Conservation (phyloP, 1,284 basidiomycete species). For the Sporisorium exsertum region DNA sequence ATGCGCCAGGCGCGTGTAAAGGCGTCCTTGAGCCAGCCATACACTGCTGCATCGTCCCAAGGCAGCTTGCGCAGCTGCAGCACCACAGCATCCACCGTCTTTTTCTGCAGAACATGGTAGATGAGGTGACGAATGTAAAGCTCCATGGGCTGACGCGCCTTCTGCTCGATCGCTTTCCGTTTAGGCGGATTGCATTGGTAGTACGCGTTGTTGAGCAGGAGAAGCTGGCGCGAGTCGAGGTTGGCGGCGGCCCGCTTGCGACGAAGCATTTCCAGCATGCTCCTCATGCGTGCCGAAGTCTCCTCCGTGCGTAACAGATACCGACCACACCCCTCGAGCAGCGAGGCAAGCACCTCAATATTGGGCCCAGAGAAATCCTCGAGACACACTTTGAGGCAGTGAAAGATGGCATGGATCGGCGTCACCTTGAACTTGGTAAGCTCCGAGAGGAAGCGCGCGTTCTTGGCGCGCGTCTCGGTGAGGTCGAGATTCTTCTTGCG, state of each 20-base stretch:
- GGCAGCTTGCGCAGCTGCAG: conserved; percentile 91
- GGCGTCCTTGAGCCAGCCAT: conserved; percentile 75
- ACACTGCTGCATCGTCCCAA: conserved; percentile 82
- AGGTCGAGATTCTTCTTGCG: conserved; percentile 91
- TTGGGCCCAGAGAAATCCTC: conserved; percentile 94
- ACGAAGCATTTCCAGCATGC: conserved; percentile 88
- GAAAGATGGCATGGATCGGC: conserved; percentile 89
- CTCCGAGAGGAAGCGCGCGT: conserved; percentile 87
- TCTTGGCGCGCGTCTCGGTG: conserved; percentile 86
- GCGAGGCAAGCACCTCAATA: conserved; percentile 89
- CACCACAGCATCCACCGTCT: conserved; percentile 90
- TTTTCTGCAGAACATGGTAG: conserved; percentile 88
- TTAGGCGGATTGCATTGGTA: conserved; percentile 99
- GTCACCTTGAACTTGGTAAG: conserved; percentile 96
- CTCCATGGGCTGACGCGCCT: conserved; percentile 87
- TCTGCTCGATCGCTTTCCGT: conserved; percentile 83
- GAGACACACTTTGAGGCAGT: conserved; percentile 95
- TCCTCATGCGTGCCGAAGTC: conserved; percentile 79
- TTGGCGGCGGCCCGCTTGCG: conserved; percentile 92
- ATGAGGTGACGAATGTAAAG: conserved; percentile 92
- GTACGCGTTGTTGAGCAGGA: conserved; percentile 96
- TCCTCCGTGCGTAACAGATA: conserved; percentile 89
- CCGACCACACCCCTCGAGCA: conserved; percentile 93
- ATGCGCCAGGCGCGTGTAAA: conserved; percentile 98
- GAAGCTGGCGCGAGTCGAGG: conserved; percentile 86